Evolutionary conservation across 1,284 basidiomycete species (phyloP), one percentile per base, ranked within the genome.

Genomic region (Coniferiporia sulphurascens): DNA sequence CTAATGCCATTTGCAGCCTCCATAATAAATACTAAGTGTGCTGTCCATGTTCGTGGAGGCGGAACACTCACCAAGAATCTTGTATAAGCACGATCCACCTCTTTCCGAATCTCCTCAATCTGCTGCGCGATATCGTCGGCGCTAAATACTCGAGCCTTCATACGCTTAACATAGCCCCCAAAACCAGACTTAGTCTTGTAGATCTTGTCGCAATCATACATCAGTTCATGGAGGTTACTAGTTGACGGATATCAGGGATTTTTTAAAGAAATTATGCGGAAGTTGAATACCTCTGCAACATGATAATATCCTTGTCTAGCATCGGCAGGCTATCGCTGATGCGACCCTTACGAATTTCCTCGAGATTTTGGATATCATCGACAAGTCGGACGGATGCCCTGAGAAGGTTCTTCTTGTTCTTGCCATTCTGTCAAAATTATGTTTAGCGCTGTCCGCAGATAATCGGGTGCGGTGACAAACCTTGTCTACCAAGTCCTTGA

Each of bases 371-470:
- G 44, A 46, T 46, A n/a, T 46, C 44, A 46, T 46, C 44, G 8
- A 46, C 12, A 17, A 46, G 19, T 9, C 44, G 12, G 17, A 46
- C 44, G 17, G 44, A 46, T n/a, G 19, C 44, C 19, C 44, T 46
- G 17, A n/a, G 17, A n/a, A 46, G 15, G 17, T 19, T 46, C 9
- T 46, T 46, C 44, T 46, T 46, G 17, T 46, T 46, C 17, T 46
- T 46, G 44, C 3, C 8, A 19, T 46, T 12, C 44, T 46, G 44
- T 15, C 91, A n/a, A 98, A 41, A 27, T 27, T 27, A n/a, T n/a
- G n/a, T 2, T 27, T 27, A 27, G 3, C 5, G 27, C 5, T n/a
- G n/a, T n/a, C 27, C 27, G 27, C 27, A 27, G 27, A 27, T 27
- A 27, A 3, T 27, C 5, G 5, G 27, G 27, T 27, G 27, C 27